Conservation (phyloP, 1,284 basidiomycete species). For the Cutaneotrichosporon cavernicola region DNA sequence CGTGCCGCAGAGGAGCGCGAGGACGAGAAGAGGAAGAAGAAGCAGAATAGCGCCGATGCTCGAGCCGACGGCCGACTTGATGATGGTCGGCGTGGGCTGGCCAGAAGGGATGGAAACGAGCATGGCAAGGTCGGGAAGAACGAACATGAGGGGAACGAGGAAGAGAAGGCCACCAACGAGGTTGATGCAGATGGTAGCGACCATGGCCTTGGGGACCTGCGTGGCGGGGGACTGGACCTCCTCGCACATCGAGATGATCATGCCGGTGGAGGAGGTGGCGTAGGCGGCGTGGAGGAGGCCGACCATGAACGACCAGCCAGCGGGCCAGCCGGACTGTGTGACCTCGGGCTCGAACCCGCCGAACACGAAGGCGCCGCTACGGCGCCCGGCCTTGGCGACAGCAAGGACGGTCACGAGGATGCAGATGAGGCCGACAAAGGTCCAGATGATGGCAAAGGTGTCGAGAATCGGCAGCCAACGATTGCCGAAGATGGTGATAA, state of each 20-base stretch:
- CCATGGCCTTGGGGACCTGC: conserved; percentile 53
- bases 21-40: conserved; percentile 48
- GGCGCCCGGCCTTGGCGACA: conserved; percentile 49
- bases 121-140: conserved; percentile 48
- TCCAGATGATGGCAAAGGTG: conserved; percentile 54
- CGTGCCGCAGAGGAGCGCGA: conserved; percentile 55
- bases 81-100: conserved; percentile 40
- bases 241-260: conserved; percentile 53
- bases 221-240: conserved; percentile 52
- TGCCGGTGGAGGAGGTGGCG: conserved; percentile 51
- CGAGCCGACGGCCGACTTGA: conserved; percentile 1
- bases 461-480: conserved; percentile 48
- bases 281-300: conserved; percentile 43
- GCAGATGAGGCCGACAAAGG: conserved; percentile 51
- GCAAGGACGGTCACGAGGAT: conserved; percentile 53
- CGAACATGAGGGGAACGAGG: conserved; percentile 55
- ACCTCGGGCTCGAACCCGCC: conserved; percentile 27
- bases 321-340: conserved; percentile 20
- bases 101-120: conserved; percentile 51
- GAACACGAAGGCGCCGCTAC: conserved; percentile 52
- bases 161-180: conserved; percentile 54
- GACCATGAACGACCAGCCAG: conserved; percentile 23
- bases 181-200: conserved; percentile 54
- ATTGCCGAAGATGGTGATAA: conserved; percentile 52
- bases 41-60: background rate